Conservation (phyloP, 2,329 filamentous ascomycete species). For the Colletotrichum salicis region DNA sequence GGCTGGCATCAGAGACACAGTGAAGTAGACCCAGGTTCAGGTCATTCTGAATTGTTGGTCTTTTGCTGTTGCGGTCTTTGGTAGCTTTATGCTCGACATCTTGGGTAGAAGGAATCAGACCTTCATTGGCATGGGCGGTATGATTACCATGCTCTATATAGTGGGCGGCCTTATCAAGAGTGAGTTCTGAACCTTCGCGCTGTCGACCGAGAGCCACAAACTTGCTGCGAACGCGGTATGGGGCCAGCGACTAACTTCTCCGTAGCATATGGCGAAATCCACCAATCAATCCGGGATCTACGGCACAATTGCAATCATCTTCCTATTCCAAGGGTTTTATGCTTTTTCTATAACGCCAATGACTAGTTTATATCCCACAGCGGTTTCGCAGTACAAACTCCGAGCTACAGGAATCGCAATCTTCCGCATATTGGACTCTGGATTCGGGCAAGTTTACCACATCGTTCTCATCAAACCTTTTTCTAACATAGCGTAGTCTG, state of each 20-base stretch:
- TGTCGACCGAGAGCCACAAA: not conserved
- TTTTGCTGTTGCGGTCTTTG: conserved; percentile 45
- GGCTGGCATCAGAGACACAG: conserved; percentile 43
- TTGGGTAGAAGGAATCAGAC: conserved; percentile 46
- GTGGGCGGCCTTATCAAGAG: conserved; percentile 42
- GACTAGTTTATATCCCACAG: conserved; percentile 46
- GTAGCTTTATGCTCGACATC: conserved; percentile 47
- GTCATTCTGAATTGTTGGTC: conserved; percentile 50
- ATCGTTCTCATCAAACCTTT: not conserved
- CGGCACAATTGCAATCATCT: conserved; percentile 49
- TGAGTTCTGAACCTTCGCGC: conserved; percentile 1
- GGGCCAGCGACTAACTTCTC: conserved; percentile 45
- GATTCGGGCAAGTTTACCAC: conserved; percentile 41
- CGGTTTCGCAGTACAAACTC: conserved; percentile 46
- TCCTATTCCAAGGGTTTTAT: conserved; percentile 48
- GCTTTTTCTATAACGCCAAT: conserved; percentile 47
- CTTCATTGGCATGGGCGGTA: conserved; percentile 40
- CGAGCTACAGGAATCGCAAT: conserved; percentile 45
- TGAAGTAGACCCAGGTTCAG: conserved; percentile 43
- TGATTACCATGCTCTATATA: conserved; percentile 39
- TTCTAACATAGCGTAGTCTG: conserved; percentile 33
- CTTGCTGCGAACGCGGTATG: not conserved
- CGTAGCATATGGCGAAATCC: conserved; percentile 39
- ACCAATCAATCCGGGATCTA: conserved; percentile 48
- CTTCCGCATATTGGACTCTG: conserved; percentile 42